Percentiles rank a stretch among this genome's conserved stretches.
phyloP scores from a whole-genome alignment of 306 rosid genomes.

The Lupinus albus region DNA sequence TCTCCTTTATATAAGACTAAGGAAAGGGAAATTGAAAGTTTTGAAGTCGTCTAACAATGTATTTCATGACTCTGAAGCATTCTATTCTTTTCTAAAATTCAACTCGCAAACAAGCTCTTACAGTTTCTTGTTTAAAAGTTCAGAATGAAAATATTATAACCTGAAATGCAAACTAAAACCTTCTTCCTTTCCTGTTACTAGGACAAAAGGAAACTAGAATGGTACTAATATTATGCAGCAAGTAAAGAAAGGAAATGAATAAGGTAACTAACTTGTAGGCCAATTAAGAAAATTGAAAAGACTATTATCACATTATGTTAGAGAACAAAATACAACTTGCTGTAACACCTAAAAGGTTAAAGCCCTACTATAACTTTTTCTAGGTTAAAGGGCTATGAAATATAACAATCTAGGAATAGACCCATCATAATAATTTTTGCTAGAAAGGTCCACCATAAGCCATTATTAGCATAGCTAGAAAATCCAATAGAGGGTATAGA shows the following conservation, averaged over 20 bases:
- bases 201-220: slow-evolving; percentile 31
- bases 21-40: too few species aligned
- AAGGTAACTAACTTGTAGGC: slow-evolving; percentile 28
- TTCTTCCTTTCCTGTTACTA: background rate
- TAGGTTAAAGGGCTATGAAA: slow-evolving; percentile 36
- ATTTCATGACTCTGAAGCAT: too few species aligned
- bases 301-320: slow-evolving; percentile 34
- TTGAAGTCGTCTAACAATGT: too few species aligned
- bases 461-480: slow-evolving; percentile 41
- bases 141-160: slow-evolving; percentile 11
- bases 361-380: slow-evolving; percentile 12
- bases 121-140: background rate
- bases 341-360: too few species aligned
- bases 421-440: slow-evolving; percentile 43
- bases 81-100: too few species aligned
- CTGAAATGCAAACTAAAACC: background rate
- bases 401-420: slow-evolving; percentile 29
- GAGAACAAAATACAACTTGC: slow-evolving; percentile 42
- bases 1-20: too few species aligned
- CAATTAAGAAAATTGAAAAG: slow-evolving; percentile 13
- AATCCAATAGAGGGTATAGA: slow-evolving; percentile 54
- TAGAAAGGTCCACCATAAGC: slow-evolving; percentile 52
- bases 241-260: slow-evolving; percentile 16
- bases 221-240: background rate
- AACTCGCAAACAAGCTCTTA: too few species aligned